Percentiles rank a stretch among this genome's conserved stretches.
Evolutionary conservation across 768 basidiomycete species (phyloP).

Genomic region (Pisolithus sp.): DNA sequence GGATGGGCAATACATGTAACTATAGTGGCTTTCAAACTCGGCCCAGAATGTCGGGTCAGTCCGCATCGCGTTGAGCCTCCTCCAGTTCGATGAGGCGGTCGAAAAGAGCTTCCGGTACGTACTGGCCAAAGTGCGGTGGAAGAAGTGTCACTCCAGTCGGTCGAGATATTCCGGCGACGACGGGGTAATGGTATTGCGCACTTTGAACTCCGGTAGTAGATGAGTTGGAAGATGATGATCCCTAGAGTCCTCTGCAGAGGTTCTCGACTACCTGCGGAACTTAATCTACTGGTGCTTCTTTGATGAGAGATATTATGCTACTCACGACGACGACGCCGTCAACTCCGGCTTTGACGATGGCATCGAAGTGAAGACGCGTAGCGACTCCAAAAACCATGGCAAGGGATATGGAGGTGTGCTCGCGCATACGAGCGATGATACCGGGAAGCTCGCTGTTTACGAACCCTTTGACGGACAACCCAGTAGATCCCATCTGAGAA

Average conservation of each 20-base stretch:
- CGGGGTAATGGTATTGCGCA: not conserved
- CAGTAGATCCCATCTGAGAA: conserved; percentile 92
- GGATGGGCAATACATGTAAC: conserved; percentile 93
- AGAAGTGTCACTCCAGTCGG: conserved; percentile 41
- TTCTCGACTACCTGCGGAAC: conserved; percentile 52
- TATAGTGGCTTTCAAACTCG: conserved; percentile 81
- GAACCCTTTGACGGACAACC: conserved; percentile 67
- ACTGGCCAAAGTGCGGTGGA: conserved; percentile 86
- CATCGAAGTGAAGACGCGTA: conserved; percentile 80
- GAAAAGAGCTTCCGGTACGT: conserved; percentile 93
- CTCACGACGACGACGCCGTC: conserved; percentile 95
- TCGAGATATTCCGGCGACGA: conserved; percentile 5
- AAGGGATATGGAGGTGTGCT: conserved; percentile 73
- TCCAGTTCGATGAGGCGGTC: conserved; percentile 89
- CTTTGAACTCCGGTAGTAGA: not conserved
- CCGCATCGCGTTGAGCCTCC: conserved; percentile 81
- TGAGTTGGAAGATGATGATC: conserved; percentile 13
- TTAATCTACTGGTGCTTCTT: conserved; percentile 46
- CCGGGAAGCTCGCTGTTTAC: conserved; percentile 77
- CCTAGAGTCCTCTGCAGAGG: conserved; percentile 68
- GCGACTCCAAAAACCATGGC: conserved; percentile 98
- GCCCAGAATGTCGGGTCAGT: conserved; percentile 88
- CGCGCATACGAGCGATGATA: conserved; percentile 76
- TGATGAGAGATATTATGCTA: conserved; percentile 75
- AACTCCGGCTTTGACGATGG: conserved; percentile 78